Conservation (phyloP, 2,329 filamentous ascomycete genomes). For the Madurella fahalii region DNA sequence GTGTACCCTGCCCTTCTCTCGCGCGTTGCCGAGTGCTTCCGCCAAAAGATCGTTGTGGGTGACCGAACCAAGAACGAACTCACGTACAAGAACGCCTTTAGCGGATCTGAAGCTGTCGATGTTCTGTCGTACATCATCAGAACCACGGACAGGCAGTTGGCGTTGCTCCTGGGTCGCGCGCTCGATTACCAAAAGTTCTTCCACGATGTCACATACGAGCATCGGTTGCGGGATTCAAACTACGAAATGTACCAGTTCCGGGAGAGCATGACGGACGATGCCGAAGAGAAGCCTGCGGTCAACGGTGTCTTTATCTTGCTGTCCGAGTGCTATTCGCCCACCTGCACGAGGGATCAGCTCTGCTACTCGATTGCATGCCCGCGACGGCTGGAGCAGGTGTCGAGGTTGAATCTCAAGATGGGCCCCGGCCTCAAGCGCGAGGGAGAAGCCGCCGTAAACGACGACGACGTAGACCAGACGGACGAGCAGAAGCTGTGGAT, state of each 20-base stretch:
- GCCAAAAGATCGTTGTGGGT: constrained; percentile 77
- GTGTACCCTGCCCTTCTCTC: constrained; percentile 93
- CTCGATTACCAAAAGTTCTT: constrained; percentile 98
- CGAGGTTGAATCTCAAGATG: constrained; percentile 86
- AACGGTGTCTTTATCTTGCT: constrained; percentile 96
- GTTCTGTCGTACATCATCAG: constrained; percentile 95
- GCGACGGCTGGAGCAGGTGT: constrained; percentile 88
- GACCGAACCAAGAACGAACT: constrained; percentile 95
- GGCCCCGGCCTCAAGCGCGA: constrained; percentile 77
- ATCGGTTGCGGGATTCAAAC: constrained; percentile 87
- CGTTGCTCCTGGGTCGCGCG: constrained; percentile 82
- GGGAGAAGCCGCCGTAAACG: constrained; percentile 56
- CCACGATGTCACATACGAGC: constrained; percentile 97
- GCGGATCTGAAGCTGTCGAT: constrained; percentile 91
- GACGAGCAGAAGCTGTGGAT: constrained; percentile 99
- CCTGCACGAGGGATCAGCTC: constrained; percentile 88
- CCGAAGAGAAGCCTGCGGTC: constrained; percentile 67
- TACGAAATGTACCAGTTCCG: constrained; percentile 96
- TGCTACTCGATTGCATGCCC: constrained; percentile 99
- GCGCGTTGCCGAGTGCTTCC: constrained; percentile 88
- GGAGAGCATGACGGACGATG: constrained; percentile 82
- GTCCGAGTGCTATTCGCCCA: constrained; percentile 97
- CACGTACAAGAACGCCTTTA: constrained; percentile 96
- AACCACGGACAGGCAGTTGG: constrained; percentile 92
- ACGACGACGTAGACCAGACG: constrained; percentile 77